Percentiles rank a stretch among this genome's conserved stretches.
Conservation (phyloP, 2,329 filamentous ascomycete species). For the Aspergillus carbonarius region DNA sequence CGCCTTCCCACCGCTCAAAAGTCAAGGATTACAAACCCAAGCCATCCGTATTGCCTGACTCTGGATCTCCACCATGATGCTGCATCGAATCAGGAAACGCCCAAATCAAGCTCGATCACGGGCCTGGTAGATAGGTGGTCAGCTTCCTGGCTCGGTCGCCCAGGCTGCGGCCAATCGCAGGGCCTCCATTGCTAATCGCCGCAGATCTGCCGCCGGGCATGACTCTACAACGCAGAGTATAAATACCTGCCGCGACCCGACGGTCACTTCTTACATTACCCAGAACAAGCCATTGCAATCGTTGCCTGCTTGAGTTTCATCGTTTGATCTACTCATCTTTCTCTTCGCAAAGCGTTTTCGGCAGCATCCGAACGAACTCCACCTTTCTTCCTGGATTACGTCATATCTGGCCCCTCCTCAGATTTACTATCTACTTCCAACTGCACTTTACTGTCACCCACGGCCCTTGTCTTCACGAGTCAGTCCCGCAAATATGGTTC, state of each 20-base stretch:
- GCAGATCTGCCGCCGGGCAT: background rate
- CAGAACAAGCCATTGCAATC: background rate
- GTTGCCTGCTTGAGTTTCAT: background rate
- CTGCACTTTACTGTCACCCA: background rate
- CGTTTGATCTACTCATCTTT: too few relatives aligned
- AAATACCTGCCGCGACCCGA: background rate
- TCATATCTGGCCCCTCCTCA: background rate
- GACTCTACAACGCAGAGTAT: background rate
- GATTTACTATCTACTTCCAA: slow-evolving; percentile 12
- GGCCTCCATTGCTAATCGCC: background rate
- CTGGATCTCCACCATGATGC: background rate
- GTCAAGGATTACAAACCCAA: slow-evolving; percentile 3
- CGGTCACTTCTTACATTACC: background rate
- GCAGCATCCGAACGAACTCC: background rate
- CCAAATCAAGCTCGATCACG: background rate
- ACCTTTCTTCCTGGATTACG: background rate
- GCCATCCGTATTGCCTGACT: background rate
- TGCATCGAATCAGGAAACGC: background rate
- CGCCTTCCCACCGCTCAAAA: background rate
- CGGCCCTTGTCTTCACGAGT: background rate
- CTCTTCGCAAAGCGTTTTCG: background rate
- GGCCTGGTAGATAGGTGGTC: too few relatives aligned
- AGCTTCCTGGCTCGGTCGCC: background rate
- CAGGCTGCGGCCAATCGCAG: background rate
- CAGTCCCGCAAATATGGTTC: slow-evolving; percentile 39